These are phyloP conservation scores for Auriscalpium orientale DNA, from an alignment of 768 basidiomycete genomes.

Conservation along the genomic window DNA sequence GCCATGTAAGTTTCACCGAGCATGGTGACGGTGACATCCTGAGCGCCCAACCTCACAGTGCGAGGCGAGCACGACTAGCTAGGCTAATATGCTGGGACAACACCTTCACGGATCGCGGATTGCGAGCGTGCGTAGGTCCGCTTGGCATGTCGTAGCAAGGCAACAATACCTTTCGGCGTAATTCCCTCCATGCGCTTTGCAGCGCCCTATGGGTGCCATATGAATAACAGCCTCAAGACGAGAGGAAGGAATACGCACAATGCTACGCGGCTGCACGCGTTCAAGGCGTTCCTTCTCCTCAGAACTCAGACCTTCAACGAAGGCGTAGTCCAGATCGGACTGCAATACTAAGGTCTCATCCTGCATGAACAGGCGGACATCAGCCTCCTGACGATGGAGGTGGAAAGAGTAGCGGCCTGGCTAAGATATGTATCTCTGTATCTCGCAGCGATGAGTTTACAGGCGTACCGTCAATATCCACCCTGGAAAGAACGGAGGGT, in stretches of 20 bases:
- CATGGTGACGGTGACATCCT: no score
- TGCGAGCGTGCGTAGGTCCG: conserved; percentile 19
- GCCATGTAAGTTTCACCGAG: no score
- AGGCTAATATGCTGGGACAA: no score
- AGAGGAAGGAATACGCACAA: conserved; percentile 35
- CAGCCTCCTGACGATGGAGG: conserved; percentile 64
- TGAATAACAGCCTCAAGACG: not conserved
- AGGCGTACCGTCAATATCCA: conserved; percentile 62
- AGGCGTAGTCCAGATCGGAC: conserved; percentile 59
- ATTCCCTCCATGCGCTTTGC: conserved; percentile 92
- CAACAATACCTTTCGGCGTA: conserved; percentile 72
- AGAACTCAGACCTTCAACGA: conserved; percentile 60
- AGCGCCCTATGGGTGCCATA: conserved; percentile 52
- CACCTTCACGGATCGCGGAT: no score
- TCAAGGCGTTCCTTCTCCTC: conserved; percentile 66
- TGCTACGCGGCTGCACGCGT: conserved; percentile 54
- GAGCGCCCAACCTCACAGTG: no score
- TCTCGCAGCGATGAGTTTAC: not conserved
- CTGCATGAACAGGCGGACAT: conserved; percentile 63
- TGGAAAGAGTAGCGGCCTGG: conserved; percentile 57
- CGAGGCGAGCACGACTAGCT: no score
- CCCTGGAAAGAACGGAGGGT: conserved; percentile 45
- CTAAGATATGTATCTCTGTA: not conserved
- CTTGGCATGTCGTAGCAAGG: conserved; percentile 56
- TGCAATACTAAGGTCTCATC: conserved; percentile 71